Evolutionary conservation across 2,329 filamentous ascomycete genomes (phyloP).

Genomic region (Juglanconis sp.): DNA sequence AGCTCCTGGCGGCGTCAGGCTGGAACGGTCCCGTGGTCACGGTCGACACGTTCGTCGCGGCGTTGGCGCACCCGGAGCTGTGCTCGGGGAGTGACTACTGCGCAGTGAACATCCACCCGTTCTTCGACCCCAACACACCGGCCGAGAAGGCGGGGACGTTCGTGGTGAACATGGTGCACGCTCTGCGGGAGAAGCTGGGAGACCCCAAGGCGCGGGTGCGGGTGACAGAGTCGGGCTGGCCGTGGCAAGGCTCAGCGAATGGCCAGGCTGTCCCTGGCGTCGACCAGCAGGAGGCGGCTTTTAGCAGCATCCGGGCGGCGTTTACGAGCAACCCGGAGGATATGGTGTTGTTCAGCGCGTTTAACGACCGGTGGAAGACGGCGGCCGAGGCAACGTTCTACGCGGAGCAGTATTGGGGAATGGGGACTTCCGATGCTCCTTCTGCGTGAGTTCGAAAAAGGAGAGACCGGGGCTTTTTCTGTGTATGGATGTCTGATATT

Average conservation of each 20-base stretch:
- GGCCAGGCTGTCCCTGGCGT: constrained; percentile 64
- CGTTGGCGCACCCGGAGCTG: constrained; percentile 63
- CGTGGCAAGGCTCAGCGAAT: constrained; percentile 64
- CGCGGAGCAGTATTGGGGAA: constrained; percentile 77
- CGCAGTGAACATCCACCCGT: constrained; percentile 78
- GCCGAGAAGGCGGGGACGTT: constrained; percentile 65
- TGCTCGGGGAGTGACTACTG: constrained; percentile 75
- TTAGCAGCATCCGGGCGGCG: constrained; percentile 59
- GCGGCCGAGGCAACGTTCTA: constrained; percentile 60
- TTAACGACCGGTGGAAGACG: constrained; percentile 77
- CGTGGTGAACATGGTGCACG: constrained; percentile 53
- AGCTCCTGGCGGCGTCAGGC: constrained; percentile 56
- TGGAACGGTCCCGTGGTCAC: constrained; percentile 73
- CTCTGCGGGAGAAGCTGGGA: constrained; percentile 40
- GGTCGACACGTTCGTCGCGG: constrained; percentile 73
- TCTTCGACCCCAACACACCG: constrained; percentile 66
- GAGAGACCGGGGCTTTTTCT: neutral
- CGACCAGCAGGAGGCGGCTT: constrained; percentile 63
- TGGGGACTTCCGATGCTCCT: constrained; percentile 29
- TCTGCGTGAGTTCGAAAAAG: constrained; percentile 4
- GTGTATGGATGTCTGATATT: neutral
- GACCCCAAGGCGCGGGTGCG: constrained; percentile 57
- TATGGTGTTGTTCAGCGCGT: constrained; percentile 74
- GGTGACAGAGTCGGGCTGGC: constrained; percentile 85
- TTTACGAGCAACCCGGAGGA: constrained; percentile 51